Evolutionary conservation across 83 land plant genomes (phyloP), one percentile per base, ranked within the genome.

Genomic region (Diphasiastrum complanatum): DNA sequence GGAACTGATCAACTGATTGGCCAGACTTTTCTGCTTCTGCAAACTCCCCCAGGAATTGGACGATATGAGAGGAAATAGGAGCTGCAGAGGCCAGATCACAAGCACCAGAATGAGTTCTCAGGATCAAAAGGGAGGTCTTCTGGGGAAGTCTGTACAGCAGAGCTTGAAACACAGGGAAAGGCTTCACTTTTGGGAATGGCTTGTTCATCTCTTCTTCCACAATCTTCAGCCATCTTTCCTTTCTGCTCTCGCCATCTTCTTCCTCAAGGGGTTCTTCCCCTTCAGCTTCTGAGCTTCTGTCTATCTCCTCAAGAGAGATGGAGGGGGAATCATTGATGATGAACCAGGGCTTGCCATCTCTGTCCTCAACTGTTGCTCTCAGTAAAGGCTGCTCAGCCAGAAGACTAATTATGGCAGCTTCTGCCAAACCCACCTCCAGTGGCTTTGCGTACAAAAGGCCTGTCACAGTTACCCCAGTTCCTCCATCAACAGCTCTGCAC

Each of bases 181-280:
- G 65, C 14, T 12, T 22, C 37, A 31, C 54, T 20, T 1, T 32
- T 16, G 65, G 65, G 34, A 63, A 63, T 2, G 65, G 35, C 2
- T 27, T 33, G 31, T 63, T 63, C 53, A 63, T 48, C 27, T 63
- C 65, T 33, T 30, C 37, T 22, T 63, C 65, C 12, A 31, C 33
- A 30, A 63, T 45, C 38, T 8, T 24, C 19, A 31, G 54, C 65
- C 65, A 63, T 30, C 12, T 34, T 52, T 62, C 65, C 20, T 23
- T 18, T 14, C 25, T 52, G 11, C 22, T 34, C 25, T n/a, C 31
- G 0, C 28, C 31, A 10, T 45, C 50, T 4, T 60, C 63, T 16
- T 28, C 65, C 2, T 45, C 64, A 22, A 16, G 27, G 28, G 33
- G 26, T 31, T 16, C 18, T 14, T 20, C 25, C n/a, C n/a, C n/a